Evolutionary conservation across 2,329 filamentous ascomycete genomes (phyloP).

Genomic region (Phialophora macrospora): DNA sequence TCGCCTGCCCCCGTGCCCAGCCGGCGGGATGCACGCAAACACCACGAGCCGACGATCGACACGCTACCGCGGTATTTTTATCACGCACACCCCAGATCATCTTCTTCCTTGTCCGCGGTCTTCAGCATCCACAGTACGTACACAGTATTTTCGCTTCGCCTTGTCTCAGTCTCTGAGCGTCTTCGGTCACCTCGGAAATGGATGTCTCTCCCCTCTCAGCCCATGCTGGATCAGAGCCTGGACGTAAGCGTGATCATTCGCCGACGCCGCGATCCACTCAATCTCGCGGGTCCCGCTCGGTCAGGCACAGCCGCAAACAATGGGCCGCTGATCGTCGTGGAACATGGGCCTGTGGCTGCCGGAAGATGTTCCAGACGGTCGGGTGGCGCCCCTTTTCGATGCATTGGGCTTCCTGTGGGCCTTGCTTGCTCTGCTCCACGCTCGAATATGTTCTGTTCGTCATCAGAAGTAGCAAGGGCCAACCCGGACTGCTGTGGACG

Average conservation of each 20-base stretch:
- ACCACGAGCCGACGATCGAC: not conserved
- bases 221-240: not conserved
- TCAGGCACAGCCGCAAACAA: conserved; percentile 27
- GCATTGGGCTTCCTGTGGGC: not conserved
- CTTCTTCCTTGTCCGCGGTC: not conserved
- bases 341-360: conserved; percentile 11
- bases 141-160: not conserved
- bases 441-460: not conserved
- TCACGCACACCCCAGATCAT: not conserved
- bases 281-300: conserved; percentile 19
- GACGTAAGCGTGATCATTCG: conserved; percentile 11
- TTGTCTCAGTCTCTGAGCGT: not conserved
- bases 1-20: not conserved
- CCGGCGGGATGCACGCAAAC: not conserved
- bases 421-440: conserved; percentile 3
- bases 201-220: conserved; percentile 7
- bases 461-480: conserved; percentile 12
- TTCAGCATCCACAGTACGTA: not conserved
- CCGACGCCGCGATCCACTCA: conserved; percentile 13
- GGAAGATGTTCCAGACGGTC: conserved; percentile 11
- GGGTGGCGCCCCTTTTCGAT: conserved; percentile 17
- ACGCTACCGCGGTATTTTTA: not conserved
- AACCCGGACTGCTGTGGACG: not conserved
- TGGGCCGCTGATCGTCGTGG: conserved; percentile 16
- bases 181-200: conserved; percentile 7